Percentiles rank a stretch among this genome's conserved stretches.
Conservation (phyloP, 208 protist genomes). For the Trypanosoma theileri region DNA sequence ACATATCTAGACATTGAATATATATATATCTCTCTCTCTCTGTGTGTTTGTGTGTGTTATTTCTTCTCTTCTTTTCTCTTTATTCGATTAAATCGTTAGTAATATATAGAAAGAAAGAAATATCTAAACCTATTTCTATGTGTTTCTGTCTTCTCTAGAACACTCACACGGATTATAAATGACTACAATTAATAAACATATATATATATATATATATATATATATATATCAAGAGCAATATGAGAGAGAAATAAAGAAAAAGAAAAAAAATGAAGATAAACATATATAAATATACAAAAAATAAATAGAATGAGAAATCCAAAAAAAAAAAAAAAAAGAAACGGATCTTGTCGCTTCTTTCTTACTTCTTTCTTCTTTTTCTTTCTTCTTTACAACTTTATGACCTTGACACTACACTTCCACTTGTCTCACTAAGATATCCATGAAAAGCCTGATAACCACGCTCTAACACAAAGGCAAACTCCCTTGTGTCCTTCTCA, state of each 20-base stretch:
- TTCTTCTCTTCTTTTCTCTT: constrained; percentile 2
- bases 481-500: constrained; percentile 78
- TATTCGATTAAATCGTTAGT: not conserved
- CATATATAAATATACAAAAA: not conserved
- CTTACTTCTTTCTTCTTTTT: constrained; percentile 2
- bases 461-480: constrained; percentile 90
- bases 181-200: too few relatives aligned
- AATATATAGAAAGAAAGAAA: not conserved
- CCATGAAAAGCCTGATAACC: constrained; percentile 80
- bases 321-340: constrained; percentile 18
- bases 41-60: too few relatives aligned
- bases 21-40: not conserved
- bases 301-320: constrained; percentile 1
- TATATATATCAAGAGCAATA: too few relatives aligned
- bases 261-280: constrained; percentile 7
- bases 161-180: too few relatives aligned
- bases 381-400: not conserved
- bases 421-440: constrained; percentile 47
- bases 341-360: constrained; percentile 8
- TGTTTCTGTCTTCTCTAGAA: too few relatives aligned
- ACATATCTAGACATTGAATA: constrained; percentile 64
- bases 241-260: not conserved
- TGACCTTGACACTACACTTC: not conserved
- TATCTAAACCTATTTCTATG: too few relatives aligned
- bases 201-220: too few relatives aligned